Base-by-base conservation (phyloP, 805 yeast genomes). In the Starmerella gropengiesseri region DNA sequence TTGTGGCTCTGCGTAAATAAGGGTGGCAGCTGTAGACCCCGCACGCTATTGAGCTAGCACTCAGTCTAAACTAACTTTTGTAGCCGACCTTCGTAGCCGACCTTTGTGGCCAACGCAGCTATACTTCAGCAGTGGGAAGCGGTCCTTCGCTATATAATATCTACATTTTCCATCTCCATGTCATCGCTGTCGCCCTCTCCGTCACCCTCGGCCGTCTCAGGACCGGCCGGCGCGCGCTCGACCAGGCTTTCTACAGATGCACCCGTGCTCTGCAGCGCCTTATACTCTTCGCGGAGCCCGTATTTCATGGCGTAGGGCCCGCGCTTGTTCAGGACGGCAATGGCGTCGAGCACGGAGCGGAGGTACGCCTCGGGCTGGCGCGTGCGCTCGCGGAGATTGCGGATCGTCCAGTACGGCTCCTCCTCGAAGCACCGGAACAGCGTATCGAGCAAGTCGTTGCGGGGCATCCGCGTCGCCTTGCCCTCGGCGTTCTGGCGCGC, bases 301-400 rank as follows among this genome's bases (percentile, higher is more conserved):
- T 87, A 91, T 63, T 83, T 87, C 59, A 86, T 72, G 1, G 96
- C 94, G 60, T 89, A 89, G 1, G 98, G 95, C 13, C 98, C 98
- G 59, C 85, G 85, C 60, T 89, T 86, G 55, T 83, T 87, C 57
- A 91, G 70, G 25, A 75, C 72, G 1, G 97, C 97, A 56, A 91
- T 84, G 37, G 81, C 75, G 48, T 89, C 98, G 37, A 91, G 67
- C 45, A 91, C 82, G 59, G 87, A 95, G 58, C 87, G 85, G 50
- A 91, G 68, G 60, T 83, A 93, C 13, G 58, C 61, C 60, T 91
- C 98, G 1, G 98, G 98, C 67, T 91, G 98, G 55, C 80, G 78
- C 2, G 96, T 86, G 53, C 94, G 74, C 60, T 91, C 98, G 57
- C 85, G 81, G 48, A 91, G 68, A 30, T 95, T 95, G 63, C 86